Conservation (phyloP, 1,284 basidiomycete genomes). For the Sporisorium scitamineum region DNA sequence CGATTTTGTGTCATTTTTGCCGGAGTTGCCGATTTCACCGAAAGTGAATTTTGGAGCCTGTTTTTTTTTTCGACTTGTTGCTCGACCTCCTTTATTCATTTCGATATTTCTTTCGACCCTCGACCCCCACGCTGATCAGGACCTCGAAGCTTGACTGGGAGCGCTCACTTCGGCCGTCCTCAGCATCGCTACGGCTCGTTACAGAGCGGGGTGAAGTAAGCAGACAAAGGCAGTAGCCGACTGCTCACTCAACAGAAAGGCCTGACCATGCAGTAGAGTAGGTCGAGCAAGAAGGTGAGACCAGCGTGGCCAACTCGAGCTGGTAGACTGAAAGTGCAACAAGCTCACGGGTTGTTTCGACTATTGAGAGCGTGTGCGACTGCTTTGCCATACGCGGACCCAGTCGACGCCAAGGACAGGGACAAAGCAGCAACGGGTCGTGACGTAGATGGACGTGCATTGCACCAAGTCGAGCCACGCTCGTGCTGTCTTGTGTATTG, state of each 20-base stretch:
- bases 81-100: constrained; percentile 1
- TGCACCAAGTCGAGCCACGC: neutral
- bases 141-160: too few species aligned
- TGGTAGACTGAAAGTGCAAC: neutral
- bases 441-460: constrained; percentile 3
- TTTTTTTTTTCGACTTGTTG: constrained; percentile 31
- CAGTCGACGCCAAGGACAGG: neutral
- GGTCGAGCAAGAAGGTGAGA: too few species aligned
- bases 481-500: constrained; percentile 9
- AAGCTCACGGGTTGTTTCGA: neutral
- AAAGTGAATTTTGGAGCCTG: constrained; percentile 26
- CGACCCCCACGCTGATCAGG: neutral
- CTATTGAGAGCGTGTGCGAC: neutral
- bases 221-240: too few species aligned
- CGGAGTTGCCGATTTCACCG: constrained; percentile 1
- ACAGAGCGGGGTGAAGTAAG: too few species aligned
- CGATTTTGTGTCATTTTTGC: constrained; percentile 22
- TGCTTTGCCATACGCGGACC: neutral
- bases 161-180: too few species aligned
- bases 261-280: too few species aligned
- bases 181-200: too few species aligned
- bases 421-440: neutral
- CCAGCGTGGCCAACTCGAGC: too few species aligned
- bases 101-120: constrained; percentile 6
- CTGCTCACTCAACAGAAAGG: too few species aligned